phyloP scores from a whole-genome alignment of 768 basidiomycete species.

The Kwoniella europaea region DNA sequence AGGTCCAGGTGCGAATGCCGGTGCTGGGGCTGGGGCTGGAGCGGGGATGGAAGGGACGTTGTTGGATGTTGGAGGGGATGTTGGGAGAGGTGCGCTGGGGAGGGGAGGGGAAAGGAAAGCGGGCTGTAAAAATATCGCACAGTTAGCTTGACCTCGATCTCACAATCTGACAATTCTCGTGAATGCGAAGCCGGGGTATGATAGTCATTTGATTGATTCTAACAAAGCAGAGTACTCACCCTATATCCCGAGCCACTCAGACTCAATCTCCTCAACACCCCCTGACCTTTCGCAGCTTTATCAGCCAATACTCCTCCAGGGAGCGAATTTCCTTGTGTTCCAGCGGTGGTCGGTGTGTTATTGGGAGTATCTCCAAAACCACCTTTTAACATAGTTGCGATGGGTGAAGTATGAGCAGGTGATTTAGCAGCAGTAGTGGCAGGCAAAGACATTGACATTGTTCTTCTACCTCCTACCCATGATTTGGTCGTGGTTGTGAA shows the following conservation, averaged over 20 bases:
- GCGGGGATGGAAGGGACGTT: slow-evolving; percentile 7
- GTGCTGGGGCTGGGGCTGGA: slow-evolving; percentile 9
- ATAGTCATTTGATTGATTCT: background rate
- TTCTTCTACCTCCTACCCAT: slow-evolving; percentile 35
- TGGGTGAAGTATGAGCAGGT: slow-evolving; percentile 12
- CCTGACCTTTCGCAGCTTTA: slow-evolving; percentile 50
- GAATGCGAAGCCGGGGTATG: no score
- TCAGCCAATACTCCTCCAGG: slow-evolving; percentile 46
- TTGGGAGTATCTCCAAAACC: slow-evolving; percentile 21
- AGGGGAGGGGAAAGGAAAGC: slow-evolving; percentile 34
- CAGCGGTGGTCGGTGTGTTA: background rate
- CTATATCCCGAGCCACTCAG: slow-evolving; percentile 33
- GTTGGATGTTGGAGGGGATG: slow-evolving; percentile 12
- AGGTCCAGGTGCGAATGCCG: slow-evolving; percentile 13
- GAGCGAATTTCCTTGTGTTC: slow-evolving; percentile 6
- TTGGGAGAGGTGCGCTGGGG: slow-evolving; percentile 9
- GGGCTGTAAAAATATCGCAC: slow-evolving; percentile 8
- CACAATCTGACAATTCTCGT: background rate
- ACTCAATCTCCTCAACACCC: slow-evolving; percentile 46
- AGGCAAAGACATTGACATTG: slow-evolving; percentile 38
- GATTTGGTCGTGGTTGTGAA: slow-evolving; percentile 27
- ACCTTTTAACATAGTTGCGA: slow-evolving; percentile 30
- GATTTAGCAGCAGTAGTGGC: background rate
- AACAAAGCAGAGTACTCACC: slow-evolving; percentile 29
- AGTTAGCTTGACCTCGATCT: background rate